A percentile compares a stretch with the other conserved stretches of the same genome.
Evolutionary conservation across 805 yeast species (phyloP).

Genomic region (Suhomyces vadensis): DNA sequence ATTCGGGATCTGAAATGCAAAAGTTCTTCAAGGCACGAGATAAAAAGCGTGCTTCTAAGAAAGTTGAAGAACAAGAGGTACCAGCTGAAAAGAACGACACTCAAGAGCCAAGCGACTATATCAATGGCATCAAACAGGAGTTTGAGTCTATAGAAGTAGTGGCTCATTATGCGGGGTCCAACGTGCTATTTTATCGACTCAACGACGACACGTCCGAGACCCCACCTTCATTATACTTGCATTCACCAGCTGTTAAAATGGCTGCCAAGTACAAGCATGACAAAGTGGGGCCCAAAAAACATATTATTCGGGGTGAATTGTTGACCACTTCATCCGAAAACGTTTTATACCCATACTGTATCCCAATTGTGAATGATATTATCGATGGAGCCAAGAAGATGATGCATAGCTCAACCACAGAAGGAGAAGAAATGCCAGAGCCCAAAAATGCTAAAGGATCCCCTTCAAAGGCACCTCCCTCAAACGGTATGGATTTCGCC

Average conservation of each 20-base stretch:
- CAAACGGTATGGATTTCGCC: constrained; percentile 33
- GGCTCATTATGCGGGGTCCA: constrained; percentile 70
- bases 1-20: constrained; percentile 49
- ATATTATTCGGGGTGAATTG: constrained; percentile 51
- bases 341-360: constrained; percentile 67
- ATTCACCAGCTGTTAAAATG: constrained; percentile 72
- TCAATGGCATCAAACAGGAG: constrained; percentile 8
- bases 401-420: constrained; percentile 31
- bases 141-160: constrained; percentile 49
- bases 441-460: not conserved
- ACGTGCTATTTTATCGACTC: constrained; percentile 48
- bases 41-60: not conserved
- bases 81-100: not conserved
- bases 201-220: constrained; percentile 37
- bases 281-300: constrained; percentile 39
- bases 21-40: constrained; percentile 20
- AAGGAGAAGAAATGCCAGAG: constrained; percentile 3
- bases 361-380: constrained; percentile 71
- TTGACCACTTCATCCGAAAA: constrained; percentile 72
- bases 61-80: not conserved
- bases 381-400: constrained; percentile 49
- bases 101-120: constrained; percentile 2
- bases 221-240: constrained; percentile 58
- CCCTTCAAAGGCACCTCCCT: not conserved
- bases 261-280: constrained; percentile 52